Base-by-base conservation (phyloP, 352 stramenopile genomes). In the Globisporangium takayamanum region DNA sequence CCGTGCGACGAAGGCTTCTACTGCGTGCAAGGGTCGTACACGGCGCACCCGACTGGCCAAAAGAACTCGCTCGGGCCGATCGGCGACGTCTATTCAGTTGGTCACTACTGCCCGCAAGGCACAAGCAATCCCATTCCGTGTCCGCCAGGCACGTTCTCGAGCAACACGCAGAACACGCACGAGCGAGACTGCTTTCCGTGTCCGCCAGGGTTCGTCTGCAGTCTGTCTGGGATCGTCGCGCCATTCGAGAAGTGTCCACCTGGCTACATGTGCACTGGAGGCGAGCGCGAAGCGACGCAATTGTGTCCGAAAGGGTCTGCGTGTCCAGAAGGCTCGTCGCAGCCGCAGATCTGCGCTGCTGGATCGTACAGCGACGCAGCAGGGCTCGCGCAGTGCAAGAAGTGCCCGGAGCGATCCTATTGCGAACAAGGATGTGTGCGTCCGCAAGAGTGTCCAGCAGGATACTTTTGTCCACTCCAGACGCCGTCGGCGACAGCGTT, bases 1-100 rank as follows among this genome's bases (percentile, higher is more conserved):
- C 75, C 79, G 0, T 97, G 91, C 39, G 63, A 77, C 5, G 60
- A 77, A 37, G 91, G 91, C 0, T 96, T 91, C 62, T 96, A 95
- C 62, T 97, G 89, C 53, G 67, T 95, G 0, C 87, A 95, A 62
- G 83, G 84, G 10, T 92, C 83, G 14, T 95, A 76, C 62, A 94
- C 84, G 1, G 69, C 78, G 8, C 87, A 72, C 2, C 84, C 84
- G 8, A 91, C 80, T 0, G 82, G 84, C 0, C 68, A 89, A 60
- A 80, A 66, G 53, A 94, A 92, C 60, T 78, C 75, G 12, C 67
- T 92, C 7, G 84, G 84, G 2, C 69, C 66, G 0, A 91, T 95
- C 30, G 86, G 86, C 8, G 60, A 95, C 53, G 70, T 92, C 0
- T 94, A 82, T 45, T 70, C 72, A 6, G 57, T 54, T 1, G 88